phyloP scores from a whole-genome alignment of 306 rosid genomes.

The Cicer arietinum region DNA sequence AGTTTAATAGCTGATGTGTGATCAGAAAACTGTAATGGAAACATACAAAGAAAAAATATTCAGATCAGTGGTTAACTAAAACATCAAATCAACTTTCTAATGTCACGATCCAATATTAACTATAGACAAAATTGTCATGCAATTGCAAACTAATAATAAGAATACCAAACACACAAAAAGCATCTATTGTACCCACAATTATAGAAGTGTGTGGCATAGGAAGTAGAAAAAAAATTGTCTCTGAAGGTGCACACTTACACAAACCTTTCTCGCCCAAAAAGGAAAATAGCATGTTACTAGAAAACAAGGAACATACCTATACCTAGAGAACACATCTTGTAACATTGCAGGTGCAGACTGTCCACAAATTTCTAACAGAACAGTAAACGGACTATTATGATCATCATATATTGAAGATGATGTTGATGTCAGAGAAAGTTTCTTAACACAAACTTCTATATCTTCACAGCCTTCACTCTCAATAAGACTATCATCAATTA shows the following conservation, averaged over 20 bases:
- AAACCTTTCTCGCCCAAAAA: constrained; percentile 12
- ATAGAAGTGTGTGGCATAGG: not conserved
- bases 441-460: constrained; percentile 66
- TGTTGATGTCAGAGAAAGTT: constrained; percentile 71
- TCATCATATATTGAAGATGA: constrained; percentile 56
- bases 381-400: constrained; percentile 58
- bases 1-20: constrained; percentile 6
- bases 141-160: constrained; percentile 25
- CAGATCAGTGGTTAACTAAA: not conserved
- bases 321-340: constrained; percentile 64
- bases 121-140: constrained; percentile 5
- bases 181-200: not conserved
- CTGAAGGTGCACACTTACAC: constrained; percentile 6
- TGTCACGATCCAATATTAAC: not conserved
- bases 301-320: constrained; percentile 59
- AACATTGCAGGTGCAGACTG: constrained; percentile 73
- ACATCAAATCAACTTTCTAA: constrained; percentile 16
- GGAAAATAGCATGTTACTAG: constrained; percentile 12
- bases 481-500: constrained; percentile 26
- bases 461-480: constrained; percentile 51
- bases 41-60: not conserved
- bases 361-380: constrained; percentile 78
- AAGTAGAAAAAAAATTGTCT: constrained; percentile 24
- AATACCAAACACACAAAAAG: constrained; percentile 4
- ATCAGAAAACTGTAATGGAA: constrained; percentile 15